phyloP scores from a whole-genome alignment of 1,284 basidiomycete genomes.

The Cystobasidium sp. region DNA sequence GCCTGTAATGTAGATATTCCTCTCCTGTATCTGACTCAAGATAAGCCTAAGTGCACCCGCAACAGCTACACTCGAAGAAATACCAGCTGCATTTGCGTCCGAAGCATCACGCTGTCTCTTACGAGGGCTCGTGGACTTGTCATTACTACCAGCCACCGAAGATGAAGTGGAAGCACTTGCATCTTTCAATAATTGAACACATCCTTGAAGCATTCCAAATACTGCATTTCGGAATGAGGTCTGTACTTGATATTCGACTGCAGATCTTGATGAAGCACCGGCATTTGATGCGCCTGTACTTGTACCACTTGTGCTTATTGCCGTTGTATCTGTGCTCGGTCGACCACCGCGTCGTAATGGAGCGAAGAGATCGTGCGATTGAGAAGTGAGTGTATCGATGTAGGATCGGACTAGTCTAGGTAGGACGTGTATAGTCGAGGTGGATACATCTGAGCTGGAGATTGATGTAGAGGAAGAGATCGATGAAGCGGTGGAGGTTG shows the following conservation, averaged over 20 bases:
- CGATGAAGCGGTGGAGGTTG: background rate
- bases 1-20: constrained; percentile 32
- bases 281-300: background rate
- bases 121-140: constrained; percentile 4
- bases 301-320: background rate
- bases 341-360: background rate
- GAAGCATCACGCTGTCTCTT: background rate
- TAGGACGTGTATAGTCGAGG: background rate
- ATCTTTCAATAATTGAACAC: background rate
- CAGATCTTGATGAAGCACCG: constrained; percentile 18
- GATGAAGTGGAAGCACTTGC: background rate
- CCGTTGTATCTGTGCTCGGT: background rate
- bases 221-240: constrained; percentile 15
- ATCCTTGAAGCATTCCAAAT: constrained; percentile 26
- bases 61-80: background rate
- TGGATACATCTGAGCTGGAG: background rate
- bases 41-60: background rate
- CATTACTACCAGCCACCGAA: too few relatives aligned
- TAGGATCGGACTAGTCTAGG: constrained; percentile 4
- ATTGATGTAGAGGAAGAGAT: too few relatives aligned
- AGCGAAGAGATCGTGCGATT: constrained; percentile 35
- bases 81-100: background rate
- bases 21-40: constrained; percentile 11
- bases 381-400: background rate
- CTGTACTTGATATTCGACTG: constrained; percentile 36